Conservation (phyloP, 257 asterid genomes). For the Apocynum venetum region DNA sequence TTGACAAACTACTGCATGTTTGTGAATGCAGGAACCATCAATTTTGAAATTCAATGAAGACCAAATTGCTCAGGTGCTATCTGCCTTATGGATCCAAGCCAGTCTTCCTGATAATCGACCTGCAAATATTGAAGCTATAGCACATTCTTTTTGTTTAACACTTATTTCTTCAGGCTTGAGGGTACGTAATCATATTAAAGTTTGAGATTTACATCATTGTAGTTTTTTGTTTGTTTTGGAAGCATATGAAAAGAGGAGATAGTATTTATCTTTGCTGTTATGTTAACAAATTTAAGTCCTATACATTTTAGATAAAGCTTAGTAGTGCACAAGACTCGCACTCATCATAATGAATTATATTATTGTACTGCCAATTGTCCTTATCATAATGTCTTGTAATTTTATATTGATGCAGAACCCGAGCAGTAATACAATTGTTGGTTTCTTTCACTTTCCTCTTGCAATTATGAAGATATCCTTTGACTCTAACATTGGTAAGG, state of each 20-base stretch:
- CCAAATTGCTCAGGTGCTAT: slow-evolving; percentile 75
- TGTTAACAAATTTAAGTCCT: background rate
- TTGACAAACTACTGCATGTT: slow-evolving; percentile 7
- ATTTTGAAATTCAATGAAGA: slow-evolving; percentile 75
- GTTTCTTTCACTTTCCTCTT: slow-evolving; percentile 79
- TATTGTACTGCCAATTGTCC: background rate
- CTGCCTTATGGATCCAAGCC: slow-evolving; percentile 84
- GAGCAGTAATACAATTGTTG: slow-evolving; percentile 43
- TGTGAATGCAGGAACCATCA: slow-evolving; percentile 59
- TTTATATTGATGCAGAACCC: slow-evolving; percentile 51
- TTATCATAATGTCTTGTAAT: slow-evolving; percentile 10
- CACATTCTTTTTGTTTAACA: slow-evolving; percentile 86
- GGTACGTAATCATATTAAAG: slow-evolving; percentile 36
- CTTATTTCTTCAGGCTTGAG: slow-evolving; percentile 58
- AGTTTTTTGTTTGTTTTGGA: background rate
- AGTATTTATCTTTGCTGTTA: background rate
- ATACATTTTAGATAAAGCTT: background rate
- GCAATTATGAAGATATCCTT: slow-evolving; percentile 70
- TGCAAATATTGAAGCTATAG: slow-evolving; percentile 82
- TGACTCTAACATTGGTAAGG: slow-evolving; percentile 54
- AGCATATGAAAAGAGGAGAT: background rate
- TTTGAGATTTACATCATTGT: background rate
- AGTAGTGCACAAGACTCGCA: background rate
- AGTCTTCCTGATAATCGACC: slow-evolving; percentile 76
- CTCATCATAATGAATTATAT: background rate